Evolutionary conservation across 2,329 filamentous ascomycete genomes (phyloP).

Genomic region (Cladosporium velox): DNA sequence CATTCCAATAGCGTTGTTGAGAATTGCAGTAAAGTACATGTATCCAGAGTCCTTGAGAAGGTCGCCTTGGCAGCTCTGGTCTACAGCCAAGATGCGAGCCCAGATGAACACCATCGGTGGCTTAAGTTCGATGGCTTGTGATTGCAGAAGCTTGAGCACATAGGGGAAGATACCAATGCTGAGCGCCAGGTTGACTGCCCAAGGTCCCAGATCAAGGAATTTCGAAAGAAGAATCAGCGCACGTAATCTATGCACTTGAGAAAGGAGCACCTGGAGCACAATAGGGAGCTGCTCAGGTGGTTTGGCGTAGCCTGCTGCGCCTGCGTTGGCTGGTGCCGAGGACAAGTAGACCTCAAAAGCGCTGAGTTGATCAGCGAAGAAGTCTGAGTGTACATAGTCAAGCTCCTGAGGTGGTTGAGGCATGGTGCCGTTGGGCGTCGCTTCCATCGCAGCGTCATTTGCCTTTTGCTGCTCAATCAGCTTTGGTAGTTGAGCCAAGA

Average conservation of each 20-base stretch:
- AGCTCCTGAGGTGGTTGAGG: constrained; percentile 56
- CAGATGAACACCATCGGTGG: constrained; percentile 99
- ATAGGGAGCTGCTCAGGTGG: constrained; percentile 89
- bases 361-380: constrained; percentile 95
- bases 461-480: constrained; percentile 74
- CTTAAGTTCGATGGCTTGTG: constrained; percentile 89
- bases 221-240: constrained; percentile 89
- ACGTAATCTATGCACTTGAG: constrained; percentile 88
- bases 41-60: constrained; percentile 96
- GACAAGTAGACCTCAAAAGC: constrained; percentile 92
- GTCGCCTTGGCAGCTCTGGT: constrained; percentile 89
- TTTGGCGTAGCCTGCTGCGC: constrained; percentile 51
- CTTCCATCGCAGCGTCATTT: constrained; percentile 43
- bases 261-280: constrained; percentile 90
- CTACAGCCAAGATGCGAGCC: constrained; percentile 92
- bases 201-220: constrained; percentile 92
- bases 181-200: constrained; percentile 96
- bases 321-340: constrained; percentile 89
- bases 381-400: constrained; percentile 90
- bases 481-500: constrained; percentile 82
- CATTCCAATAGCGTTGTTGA: constrained; percentile 71
- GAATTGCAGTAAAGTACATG: constrained; percentile 91
- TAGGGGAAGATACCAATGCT: constrained; percentile 99
- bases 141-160: constrained; percentile 94
- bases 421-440: constrained; percentile 21